phyloP scores from a whole-genome alignment of 179 eudicot species.

The Beta corolliflora region DNA sequence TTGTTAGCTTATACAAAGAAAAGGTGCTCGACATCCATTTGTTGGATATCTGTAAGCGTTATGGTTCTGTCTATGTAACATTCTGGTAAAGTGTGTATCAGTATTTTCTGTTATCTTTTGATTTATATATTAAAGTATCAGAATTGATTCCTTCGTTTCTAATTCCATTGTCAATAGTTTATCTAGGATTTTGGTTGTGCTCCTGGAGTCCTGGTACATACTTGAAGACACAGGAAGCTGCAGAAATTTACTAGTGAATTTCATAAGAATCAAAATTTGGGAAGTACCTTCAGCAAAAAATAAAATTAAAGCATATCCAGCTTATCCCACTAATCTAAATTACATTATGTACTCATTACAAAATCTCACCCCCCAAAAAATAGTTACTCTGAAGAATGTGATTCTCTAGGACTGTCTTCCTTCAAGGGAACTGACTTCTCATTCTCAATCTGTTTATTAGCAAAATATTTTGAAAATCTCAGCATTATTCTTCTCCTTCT shows the following conservation, averaged over 20 bases:
- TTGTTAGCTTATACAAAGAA: constrained; percentile 14
- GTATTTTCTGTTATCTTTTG: not conserved
- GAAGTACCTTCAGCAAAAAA: not conserved
- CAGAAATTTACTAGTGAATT: not conserved
- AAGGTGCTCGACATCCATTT: constrained; percentile 1
- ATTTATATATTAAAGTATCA: not conserved
- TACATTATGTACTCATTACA: constrained; percentile 1
- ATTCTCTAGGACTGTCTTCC: not conserved
- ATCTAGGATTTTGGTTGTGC: not conserved
- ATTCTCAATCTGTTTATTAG: constrained; percentile 33
- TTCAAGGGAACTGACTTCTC: constrained; percentile 20
- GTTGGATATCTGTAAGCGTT: constrained; percentile 3
- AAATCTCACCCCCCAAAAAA: not conserved
- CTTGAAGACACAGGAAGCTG: constrained; percentile 2
- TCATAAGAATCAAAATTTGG: not conserved
- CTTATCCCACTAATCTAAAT: constrained; percentile 7
- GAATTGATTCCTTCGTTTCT: not conserved
- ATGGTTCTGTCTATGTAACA: constrained; percentile 18
- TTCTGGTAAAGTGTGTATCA: not conserved
- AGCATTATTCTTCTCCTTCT: constrained; percentile 59
- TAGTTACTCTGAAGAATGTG: not conserved
- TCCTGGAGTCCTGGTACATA: not conserved
- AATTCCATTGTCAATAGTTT: not conserved
- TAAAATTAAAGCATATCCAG: constrained; percentile 4
- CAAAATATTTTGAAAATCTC: constrained; percentile 50